Evolutionary conservation across 495 filamentous ascomycete species (phyloP).

Genomic region (Talaromyces nanjingensis): DNA sequence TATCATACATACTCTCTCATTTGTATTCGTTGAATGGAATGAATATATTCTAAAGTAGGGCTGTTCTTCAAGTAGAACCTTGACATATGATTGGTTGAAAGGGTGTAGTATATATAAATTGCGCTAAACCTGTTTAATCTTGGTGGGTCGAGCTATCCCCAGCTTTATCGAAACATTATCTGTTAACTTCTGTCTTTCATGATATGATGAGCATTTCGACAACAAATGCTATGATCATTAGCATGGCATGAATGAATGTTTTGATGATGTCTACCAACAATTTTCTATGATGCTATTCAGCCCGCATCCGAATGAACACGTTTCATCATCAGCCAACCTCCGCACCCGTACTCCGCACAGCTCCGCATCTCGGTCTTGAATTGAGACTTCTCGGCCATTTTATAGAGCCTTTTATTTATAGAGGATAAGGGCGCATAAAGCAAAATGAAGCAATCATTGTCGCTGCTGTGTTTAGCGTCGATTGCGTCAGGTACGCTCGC

Average conservation of each 20-base stretch:
- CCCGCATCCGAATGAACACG: neutral
- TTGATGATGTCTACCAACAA: neutral
- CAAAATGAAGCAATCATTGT: slow-evolving; percentile 15
- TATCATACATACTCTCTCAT: neutral
- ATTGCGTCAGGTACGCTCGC: slow-evolving; percentile 38
- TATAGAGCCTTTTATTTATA: no score
- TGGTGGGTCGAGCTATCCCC: neutral
- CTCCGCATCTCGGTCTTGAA: neutral
- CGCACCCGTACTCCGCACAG: neutral
- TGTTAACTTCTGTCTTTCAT: neutral
- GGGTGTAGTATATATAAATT: neutral
- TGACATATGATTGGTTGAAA: neutral
- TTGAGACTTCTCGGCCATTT: no score
- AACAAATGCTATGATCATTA: neutral
- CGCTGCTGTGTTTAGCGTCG: slow-evolving; percentile 25
- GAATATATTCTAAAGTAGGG: neutral
- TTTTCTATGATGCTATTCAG: neutral
- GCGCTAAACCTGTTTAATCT: neutral
- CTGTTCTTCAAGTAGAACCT: neutral
- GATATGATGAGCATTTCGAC: neutral
- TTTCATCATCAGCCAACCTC: neutral
- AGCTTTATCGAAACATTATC: neutral
- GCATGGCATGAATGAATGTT: neutral
- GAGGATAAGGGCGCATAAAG: neutral
- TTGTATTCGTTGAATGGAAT: neutral